Evolutionary conservation across 2,329 filamentous ascomycete species (phyloP).

Genomic region (Pseudogymnoascus sp.): DNA sequence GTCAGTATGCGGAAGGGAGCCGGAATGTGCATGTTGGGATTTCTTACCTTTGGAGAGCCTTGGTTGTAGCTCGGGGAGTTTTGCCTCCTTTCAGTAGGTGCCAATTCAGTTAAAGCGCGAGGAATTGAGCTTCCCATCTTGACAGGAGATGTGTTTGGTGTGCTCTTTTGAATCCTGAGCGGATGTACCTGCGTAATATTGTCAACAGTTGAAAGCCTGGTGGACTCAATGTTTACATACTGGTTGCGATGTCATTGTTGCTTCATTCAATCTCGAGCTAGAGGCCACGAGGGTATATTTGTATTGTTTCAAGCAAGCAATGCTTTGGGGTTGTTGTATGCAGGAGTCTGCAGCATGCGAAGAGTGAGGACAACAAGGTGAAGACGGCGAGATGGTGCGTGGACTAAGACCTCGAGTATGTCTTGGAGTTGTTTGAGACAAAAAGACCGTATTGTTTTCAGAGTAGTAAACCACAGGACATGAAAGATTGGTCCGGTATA

Average conservation of each 20-base stretch:
- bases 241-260: conserved; percentile 11
- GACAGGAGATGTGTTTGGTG: conserved; percentile 47
- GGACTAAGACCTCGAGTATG: conserved; percentile 1
- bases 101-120: conserved; percentile 81
- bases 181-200: conserved; percentile 53
- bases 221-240: conserved; percentile 1
- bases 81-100: conserved; percentile 71
- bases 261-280: conserved; percentile 2
- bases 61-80: conserved; percentile 92
- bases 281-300: conserved; percentile 3
- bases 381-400: background rate
- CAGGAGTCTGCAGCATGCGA: conserved; percentile 6
- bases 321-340: background rate
- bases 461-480: background rate
- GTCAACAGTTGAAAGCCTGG: conserved; percentile 2
- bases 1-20: conserved; percentile 5
- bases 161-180: conserved; percentile 68
- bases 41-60: conserved; percentile 52
- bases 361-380: conserved; percentile 4
- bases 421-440: conserved; percentile 7
- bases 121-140: conserved; percentile 47
- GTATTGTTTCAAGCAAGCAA: background rate
- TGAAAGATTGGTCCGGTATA: background rate
- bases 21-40: conserved; percentile 9
- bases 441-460: background rate